Evolutionary conservation across 1,139 yeast genomes (phyloP), one percentile per base, ranked within the genome.

Genomic region (Kurtzmaniella quercitrusa): DNA sequence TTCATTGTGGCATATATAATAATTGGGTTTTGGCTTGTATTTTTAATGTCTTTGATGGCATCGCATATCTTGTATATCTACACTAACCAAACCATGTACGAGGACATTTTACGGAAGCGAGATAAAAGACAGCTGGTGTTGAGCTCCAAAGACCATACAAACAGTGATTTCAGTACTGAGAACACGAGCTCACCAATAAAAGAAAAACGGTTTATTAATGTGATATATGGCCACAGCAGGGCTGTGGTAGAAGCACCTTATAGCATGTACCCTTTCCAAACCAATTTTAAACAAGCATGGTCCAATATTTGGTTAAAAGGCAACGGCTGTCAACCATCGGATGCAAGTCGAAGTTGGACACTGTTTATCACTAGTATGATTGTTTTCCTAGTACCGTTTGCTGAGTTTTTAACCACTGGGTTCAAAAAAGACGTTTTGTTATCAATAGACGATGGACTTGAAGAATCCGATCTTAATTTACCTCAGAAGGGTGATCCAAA

Each of bases 21-120:
- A 5, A 50, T 67, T 34, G 68, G 67, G 7, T 57, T 73, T 30
- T 75, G 78, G 68, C 47, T 72, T 11, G 16, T 74, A 2, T 66
- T 79, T 66, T 52, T 75, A 2, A 44, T 56, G 1, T 65, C 71
- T 0, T 56, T 80, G 40, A 48, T 67, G 12, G 51, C 53, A 4
- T 55, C 67, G 20, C 74, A 75, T 52, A 15, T 71, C 2, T 51
- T 60, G 33, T 74, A 73, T 51, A 61, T 78, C 30, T 40, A 49
- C 3, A 47, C 45, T 12, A 80, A 81, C 49, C 59, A 67, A 45
- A 74, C 84, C 2, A 73, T 86, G 0, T 46, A 67, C 15, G 74
- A 68, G 45, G 72, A 65, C 37, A 45, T 67, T 12, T 20, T 34
- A 19, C 11, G 21, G 26, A 34, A 56, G 36, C 66, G 65, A 42